A percentile compares a stretch with the other conserved stretches of the same genome.
These are phyloP conservation scores for Fusarium mangiferae DNA, from an alignment of 2,329 filamentous ascomycete genomes.

Conservation along the genomic window DNA sequence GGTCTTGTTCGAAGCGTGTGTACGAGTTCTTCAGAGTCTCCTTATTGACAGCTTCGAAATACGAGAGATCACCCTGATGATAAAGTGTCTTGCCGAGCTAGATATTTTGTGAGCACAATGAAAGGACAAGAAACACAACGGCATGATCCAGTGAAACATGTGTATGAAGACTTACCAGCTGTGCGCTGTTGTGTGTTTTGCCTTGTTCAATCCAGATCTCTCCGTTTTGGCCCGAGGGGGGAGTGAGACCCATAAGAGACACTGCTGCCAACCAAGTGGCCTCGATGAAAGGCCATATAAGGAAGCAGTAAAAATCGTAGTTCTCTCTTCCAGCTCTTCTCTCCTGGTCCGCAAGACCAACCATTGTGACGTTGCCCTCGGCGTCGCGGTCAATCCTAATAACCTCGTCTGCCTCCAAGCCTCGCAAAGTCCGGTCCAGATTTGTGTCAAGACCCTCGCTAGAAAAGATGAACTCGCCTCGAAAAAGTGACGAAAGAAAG, in stretches of 20 bases:
- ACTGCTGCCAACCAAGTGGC: conserved; percentile 92
- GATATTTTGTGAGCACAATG: conserved; percentile 14
- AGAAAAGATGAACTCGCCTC: conserved; percentile 96
- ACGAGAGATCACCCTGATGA: conserved; percentile 95
- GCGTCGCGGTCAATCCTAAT: conserved; percentile 72
- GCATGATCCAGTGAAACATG: background rate
- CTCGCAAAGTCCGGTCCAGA: conserved; percentile 79
- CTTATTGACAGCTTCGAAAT: conserved; percentile 98
- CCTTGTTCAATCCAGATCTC: conserved; percentile 82
- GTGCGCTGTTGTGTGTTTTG: conserved; percentile 83
- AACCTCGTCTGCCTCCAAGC: conserved; percentile 82
- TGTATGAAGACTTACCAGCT: conserved; percentile 66
- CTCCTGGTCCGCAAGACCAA: conserved; percentile 82
- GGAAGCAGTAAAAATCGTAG: conserved; percentile 98
- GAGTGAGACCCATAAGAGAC: conserved; percentile 85
- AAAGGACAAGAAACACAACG: background rate
- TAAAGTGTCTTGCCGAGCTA: conserved; percentile 95
- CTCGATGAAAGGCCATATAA: conserved; percentile 99
- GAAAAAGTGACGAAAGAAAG: conserved; percentile 93
- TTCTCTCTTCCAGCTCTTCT: conserved; percentile 86
- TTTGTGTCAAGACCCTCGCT: conserved; percentile 85
- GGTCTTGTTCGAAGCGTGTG: conserved; percentile 87
- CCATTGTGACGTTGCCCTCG: conserved; percentile 65
- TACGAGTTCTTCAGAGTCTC: conserved; percentile 97
- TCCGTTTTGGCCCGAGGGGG: conserved; percentile 68